phyloP scores from a whole-genome alignment of 306 rosid species.

The Lathyrus aphaca region DNA sequence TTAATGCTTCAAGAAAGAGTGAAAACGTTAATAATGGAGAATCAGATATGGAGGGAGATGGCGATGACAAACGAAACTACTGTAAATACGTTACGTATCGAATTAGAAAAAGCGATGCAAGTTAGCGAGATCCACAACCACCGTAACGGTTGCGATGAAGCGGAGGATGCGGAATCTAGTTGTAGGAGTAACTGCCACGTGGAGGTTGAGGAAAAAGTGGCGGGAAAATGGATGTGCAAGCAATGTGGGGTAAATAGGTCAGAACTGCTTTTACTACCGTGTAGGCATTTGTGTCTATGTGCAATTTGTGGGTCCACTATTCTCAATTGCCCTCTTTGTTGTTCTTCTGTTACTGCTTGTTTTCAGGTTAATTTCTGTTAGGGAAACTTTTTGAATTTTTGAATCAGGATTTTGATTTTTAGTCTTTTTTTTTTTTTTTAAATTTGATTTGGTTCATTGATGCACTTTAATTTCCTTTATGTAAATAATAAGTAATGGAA shows the following conservation, averaged over 20 bases:
- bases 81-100: slow-evolving; percentile 55
- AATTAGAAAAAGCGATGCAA: slow-evolving; percentile 62
- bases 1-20: slow-evolving; percentile 71
- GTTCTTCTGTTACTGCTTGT: slow-evolving; percentile 57
- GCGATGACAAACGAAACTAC: slow-evolving; percentile 78
- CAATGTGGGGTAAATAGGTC: slow-evolving; percentile 65
- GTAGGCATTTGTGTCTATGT: slow-evolving; percentile 87
- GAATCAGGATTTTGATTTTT: neutral
- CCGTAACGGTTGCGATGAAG: neutral
- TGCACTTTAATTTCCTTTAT: too few relatives aligned
- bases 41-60: slow-evolving; percentile 70
- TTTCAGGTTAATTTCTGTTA: slow-evolving; percentile 77
- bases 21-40: slow-evolving; percentile 54
- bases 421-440: too few relatives aligned
- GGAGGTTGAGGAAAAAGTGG: neutral
- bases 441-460: too few relatives aligned
- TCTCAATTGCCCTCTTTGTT: slow-evolving; percentile 66
- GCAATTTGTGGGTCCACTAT: slow-evolving; percentile 69
- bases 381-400: too few relatives aligned
- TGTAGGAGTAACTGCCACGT: slow-evolving; percentile 55
- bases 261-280: slow-evolving; percentile 73
- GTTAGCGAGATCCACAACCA: slow-evolving; percentile 39
- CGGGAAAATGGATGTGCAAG: slow-evolving; percentile 51
- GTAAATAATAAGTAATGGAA: too few relatives aligned
- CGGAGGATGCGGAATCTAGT: slow-evolving; percentile 54